Percentiles rank a stretch among this genome's conserved stretches.
Conservation (phyloP, 441 rosid species). For the Euphorbia corollata region DNA sequence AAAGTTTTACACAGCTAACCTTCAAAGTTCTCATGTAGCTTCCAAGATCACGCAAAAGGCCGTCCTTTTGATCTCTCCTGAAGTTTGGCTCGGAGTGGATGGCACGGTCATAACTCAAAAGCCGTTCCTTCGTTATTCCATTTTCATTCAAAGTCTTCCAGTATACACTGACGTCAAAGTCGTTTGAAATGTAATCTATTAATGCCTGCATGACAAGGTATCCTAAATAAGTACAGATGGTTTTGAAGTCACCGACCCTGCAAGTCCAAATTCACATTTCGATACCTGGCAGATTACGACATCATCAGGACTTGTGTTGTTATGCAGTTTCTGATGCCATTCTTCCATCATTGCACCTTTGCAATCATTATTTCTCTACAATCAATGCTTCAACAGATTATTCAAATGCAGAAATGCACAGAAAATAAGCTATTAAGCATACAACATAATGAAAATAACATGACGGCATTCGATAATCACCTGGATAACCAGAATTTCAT, state of each 20-base stretch:
- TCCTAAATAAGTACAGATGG: conserved; percentile 17
- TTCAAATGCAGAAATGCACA: conserved; percentile 6
- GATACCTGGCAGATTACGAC: conserved; percentile 92
- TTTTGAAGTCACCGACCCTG: conserved; percentile 14
- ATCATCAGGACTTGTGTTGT: conserved; percentile 99
- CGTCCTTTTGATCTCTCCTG: conserved; percentile 70
- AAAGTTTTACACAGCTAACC: conserved; percentile 39
- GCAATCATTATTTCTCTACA: conserved; percentile 92
- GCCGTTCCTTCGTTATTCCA: conserved; percentile 88
- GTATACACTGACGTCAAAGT: conserved; percentile 72
- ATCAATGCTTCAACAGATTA: conserved; percentile 18
- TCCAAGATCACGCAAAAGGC: conserved; percentile 88
- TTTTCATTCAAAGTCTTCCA: conserved; percentile 96
- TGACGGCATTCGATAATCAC: conserved; percentile 31
- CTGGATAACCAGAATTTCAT: conserved; percentile 96
- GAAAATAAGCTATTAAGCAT: not conserved
- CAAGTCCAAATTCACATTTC: conserved; percentile 17
- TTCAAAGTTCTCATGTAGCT: conserved; percentile 93
- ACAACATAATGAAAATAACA: conserved; percentile 19
- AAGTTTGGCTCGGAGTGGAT: conserved; percentile 86
- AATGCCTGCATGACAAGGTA: conserved; percentile 59
- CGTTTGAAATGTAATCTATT: conserved; percentile 68
- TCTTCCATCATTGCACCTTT: conserved; percentile 99
- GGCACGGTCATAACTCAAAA: conserved; percentile 93
- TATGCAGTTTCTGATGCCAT: conserved; percentile 99